A percentile compares a stretch with the other conserved stretches of the same genome.
These are phyloP conservation scores for Hemisphaericaspora nanyangensis DNA, from an alignment of 805 yeast genomes.

Conservation along the genomic window DNA sequence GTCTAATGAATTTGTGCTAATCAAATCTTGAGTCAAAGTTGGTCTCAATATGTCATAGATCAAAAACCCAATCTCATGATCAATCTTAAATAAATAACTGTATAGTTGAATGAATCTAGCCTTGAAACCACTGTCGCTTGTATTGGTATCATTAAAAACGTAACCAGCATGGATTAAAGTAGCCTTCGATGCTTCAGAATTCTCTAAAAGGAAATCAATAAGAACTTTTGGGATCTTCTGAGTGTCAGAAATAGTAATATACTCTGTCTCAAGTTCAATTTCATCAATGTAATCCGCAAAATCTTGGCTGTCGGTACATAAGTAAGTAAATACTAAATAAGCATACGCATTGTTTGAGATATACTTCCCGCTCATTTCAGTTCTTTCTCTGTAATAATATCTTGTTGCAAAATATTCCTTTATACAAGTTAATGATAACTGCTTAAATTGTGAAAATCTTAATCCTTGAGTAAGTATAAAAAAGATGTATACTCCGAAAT, in stretches of 20 bases:
- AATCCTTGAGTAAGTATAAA: conserved; percentile 53
- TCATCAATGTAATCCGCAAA: conserved; percentile 23
- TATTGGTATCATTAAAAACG: conserved; percentile 24
- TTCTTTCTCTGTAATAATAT: conserved; percentile 25
- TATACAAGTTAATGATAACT: conserved; percentile 44
- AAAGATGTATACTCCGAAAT: conserved; percentile 50
- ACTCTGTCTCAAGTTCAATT: conserved; percentile 14
- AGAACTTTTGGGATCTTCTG: conserved; percentile 25
- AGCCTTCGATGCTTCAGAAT: conserved; percentile 16
- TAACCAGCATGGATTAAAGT: conserved; percentile 27
- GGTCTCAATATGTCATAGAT: conserved; percentile 29
- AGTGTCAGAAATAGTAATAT: conserved; percentile 10
- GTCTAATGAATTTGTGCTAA: conserved; percentile 24
- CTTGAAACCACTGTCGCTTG: conserved; percentile 26
- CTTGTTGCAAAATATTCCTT: conserved; percentile 41
- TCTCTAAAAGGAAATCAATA: conserved; percentile 21
- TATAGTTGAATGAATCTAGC: conserved; percentile 27
- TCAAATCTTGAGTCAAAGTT: conserved; percentile 23
- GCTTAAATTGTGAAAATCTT: conserved; percentile 52
- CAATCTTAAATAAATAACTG: conserved; percentile 20
- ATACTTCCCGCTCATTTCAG: conserved; percentile 6
- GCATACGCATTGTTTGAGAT: conserved; percentile 12
- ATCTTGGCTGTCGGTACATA: conserved; percentile 21
- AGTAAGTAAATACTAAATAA: conserved; percentile 31
- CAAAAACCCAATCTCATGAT: conserved; percentile 18